A percentile compares a stretch with the other conserved stretches of the same genome.
These are phyloP conservation scores for Daedaleopsis nitida DNA, from an alignment of 768 basidiomycete species.

Conservation along the genomic window DNA sequence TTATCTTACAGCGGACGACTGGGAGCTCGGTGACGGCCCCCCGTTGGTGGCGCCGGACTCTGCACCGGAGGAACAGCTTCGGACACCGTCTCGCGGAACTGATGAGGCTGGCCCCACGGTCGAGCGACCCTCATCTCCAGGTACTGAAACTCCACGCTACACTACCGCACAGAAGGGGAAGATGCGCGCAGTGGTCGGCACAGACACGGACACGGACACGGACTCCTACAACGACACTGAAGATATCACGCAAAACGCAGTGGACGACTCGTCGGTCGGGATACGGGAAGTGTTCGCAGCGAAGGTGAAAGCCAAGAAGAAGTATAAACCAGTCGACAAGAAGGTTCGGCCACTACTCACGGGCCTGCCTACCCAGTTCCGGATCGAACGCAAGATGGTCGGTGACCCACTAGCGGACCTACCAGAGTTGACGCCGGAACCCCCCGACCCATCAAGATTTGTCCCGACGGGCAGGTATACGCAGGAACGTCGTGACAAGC, in stretches of 20 bases:
- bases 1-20: too few relatives aligned
- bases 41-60: too few relatives aligned
- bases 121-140: too few relatives aligned
- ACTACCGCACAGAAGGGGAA: too few relatives aligned
- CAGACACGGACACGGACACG: too few relatives aligned
- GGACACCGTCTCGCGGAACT: too few relatives aligned
- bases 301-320: constrained; percentile 6
- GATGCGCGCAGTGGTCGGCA: too few relatives aligned
- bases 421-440: constrained; percentile 1
- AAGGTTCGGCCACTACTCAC: constrained; percentile 19
- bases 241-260: neutral
- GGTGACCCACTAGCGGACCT: constrained; percentile 16
- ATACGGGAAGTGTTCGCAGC: neutral
- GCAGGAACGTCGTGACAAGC: constrained; percentile 13
- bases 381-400: constrained; percentile 9
- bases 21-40: too few relatives aligned
- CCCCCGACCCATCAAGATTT: constrained; percentile 10
- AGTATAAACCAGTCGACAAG: constrained; percentile 26
- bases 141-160: too few relatives aligned
- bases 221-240: too few relatives aligned
- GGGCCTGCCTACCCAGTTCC: constrained; percentile 14
- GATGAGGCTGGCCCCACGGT: too few relatives aligned
- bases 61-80: too few relatives aligned
- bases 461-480: constrained; percentile 15
- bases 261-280: neutral